Conservation (phyloP, 352 stramenopile species). For the Pythium sp. region DNA sequence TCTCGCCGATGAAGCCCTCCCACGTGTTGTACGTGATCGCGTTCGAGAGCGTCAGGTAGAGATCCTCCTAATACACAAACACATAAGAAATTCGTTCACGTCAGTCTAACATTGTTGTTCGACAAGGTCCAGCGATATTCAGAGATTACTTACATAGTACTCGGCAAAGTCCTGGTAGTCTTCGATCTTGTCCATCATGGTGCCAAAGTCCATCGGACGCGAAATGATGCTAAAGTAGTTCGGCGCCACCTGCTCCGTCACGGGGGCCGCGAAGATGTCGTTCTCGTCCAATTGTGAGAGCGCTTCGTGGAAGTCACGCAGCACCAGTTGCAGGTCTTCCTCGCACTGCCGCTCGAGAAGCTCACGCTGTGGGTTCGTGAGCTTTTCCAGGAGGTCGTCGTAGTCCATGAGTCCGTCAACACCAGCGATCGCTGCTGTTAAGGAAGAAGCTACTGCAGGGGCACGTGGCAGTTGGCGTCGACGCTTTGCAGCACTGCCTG, state of each 20-base stretch:
- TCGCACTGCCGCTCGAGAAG: conserved; percentile 48
- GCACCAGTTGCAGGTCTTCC: conserved; percentile 53
- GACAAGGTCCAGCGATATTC: not conserved
- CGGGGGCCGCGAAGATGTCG: conserved; percentile 85
- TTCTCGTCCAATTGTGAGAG: conserved; percentile 72
- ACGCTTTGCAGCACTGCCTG: conserved; percentile 5
- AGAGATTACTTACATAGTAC: conserved; percentile 60
- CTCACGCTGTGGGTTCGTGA: conserved; percentile 54
- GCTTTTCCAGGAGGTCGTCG: conserved; percentile 39
- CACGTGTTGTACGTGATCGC: conserved; percentile 79
- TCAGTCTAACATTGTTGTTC: not conserved
- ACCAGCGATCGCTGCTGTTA: not conserved
- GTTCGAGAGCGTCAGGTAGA: conserved; percentile 77
- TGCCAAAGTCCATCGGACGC: conserved; percentile 94
- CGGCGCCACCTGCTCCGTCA: conserved; percentile 90
- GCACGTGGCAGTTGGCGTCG: conserved; percentile 10
- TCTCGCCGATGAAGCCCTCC: conserved; percentile 50
- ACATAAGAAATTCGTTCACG: conserved; percentile 13
- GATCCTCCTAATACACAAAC: conserved; percentile 43
- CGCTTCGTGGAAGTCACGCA: conserved; percentile 72
- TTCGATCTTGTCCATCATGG: conserved; percentile 84
- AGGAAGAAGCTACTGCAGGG: conserved; percentile 37
- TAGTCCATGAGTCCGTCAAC: conserved; percentile 43
- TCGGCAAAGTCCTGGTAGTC: conserved; percentile 65
- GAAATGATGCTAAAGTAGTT: conserved; percentile 89